Base-by-base conservation (phyloP, 352 stramenopile species). In the Globisporangium cederbergense region DNA sequence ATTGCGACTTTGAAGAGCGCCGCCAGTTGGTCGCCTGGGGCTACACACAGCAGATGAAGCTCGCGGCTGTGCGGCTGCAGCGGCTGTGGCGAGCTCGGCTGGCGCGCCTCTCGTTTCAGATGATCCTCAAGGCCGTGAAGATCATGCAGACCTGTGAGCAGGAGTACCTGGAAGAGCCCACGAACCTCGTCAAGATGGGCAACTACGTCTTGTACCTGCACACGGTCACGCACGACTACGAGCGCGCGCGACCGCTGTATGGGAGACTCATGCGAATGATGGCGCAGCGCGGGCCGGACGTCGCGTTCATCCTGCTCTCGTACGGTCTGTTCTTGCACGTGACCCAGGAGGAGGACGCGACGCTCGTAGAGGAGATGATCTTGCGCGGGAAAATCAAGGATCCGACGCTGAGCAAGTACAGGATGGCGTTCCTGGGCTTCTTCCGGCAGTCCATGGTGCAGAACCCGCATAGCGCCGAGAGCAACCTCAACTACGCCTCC, bases 201-300 rank as follows among this genome's bases (percentile, higher is more conserved):
- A 96, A 96, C 66, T 96, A 93, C 61, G 78, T 87, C 64, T 60
- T 96, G 18, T 96, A 81, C 30, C 60, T 96, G 20, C 86, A 95
- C 66, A 80, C 84, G 6, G 81, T 94, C 43, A 51, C 66, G 32
- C 81, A 93, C 50, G 87, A 94, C 51, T 94, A 95, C 66, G 86
- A 91, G 14, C 83, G 84, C 14, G 87, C 87, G 10, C 61, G 86
- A 13, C 83, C 81, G 1, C 51, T 96, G 18, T 96, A 93, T 50
- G 76, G 67, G 2, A 71, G 77, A 14, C 64, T 95, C 7, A 73
- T 91, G 73, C 77, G 84, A 3, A 83, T 79, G n/a, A 96, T 96
- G 87, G 75, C 78, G 3, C 73, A 86, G 32, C 77, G 86, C 10
- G 87, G 86, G 4, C 87, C 86, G 0, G 87, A 95, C 46, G 66